phyloP scores from a whole-genome alignment of 176 grass and related monocot species.

The Microstegium vimineum region DNA sequence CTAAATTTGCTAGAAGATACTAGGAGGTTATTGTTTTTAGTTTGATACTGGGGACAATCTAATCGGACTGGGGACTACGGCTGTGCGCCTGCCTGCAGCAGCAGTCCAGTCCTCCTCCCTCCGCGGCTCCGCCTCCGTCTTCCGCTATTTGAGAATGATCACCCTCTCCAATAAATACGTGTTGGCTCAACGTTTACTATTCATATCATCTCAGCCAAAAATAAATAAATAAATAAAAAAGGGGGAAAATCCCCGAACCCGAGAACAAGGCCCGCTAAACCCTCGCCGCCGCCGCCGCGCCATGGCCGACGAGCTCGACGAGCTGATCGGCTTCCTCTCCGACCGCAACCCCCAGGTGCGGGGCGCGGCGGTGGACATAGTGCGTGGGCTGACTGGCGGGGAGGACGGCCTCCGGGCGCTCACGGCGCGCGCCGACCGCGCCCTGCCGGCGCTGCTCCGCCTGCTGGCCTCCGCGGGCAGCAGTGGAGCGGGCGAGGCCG shows the following conservation, averaged over 20 bases:
- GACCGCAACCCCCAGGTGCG: constrained; percentile 67
- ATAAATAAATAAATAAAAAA: too few species aligned
- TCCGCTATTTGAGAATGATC: too few species aligned
- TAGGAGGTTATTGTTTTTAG: too few species aligned
- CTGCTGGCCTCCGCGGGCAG: constrained; percentile 44
- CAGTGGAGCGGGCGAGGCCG: constrained; percentile 42
- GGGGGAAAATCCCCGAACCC: background rate
- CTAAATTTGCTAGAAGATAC: too few species aligned
- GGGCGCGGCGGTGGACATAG: constrained; percentile 68
- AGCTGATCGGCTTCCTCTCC: constrained; percentile 69
- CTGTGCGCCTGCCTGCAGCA: too few species aligned
- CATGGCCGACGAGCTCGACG: constrained; percentile 84
- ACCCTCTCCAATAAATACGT: too few species aligned
- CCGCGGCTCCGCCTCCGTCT: too few species aligned
- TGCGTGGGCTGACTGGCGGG: constrained; percentile 70
- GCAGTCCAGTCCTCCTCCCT: too few species aligned
- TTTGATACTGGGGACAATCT: too few species aligned
- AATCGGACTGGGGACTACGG: too few species aligned
- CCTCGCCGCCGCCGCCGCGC: background rate
- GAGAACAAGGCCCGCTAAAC: background rate
- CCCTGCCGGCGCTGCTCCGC: constrained; percentile 50
- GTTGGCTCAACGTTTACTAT: too few species aligned
- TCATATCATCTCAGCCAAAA: too few species aligned
- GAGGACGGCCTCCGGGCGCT: constrained; percentile 59
- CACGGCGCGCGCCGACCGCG: constrained; percentile 33